phyloP scores from a whole-genome alignment of 2,329 filamentous ascomycete species.

The Neopestalotiopsis sp. region DNA sequence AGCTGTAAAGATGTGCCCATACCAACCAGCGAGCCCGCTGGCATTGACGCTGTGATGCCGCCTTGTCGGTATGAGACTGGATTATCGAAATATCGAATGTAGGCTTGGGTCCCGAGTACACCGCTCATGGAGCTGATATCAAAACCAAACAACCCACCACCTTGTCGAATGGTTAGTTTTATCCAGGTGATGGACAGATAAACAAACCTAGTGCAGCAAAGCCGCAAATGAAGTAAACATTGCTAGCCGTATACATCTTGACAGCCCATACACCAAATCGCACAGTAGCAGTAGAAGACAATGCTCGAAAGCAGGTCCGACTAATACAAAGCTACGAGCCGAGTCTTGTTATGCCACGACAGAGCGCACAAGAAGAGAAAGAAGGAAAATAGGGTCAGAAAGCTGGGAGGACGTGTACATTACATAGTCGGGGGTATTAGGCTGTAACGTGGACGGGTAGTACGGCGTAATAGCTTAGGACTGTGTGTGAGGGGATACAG shows the following conservation, averaged over 20 bases:
- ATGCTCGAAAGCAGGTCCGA: neutral
- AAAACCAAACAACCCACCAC: conserved; percentile 77
- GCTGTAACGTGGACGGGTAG: neutral
- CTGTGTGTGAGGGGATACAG: neutral
- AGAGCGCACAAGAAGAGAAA: neutral
- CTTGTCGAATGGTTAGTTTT: conserved; percentile 39
- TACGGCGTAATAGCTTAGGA: neutral
- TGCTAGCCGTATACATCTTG: conserved; percentile 49
- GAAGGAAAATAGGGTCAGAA: neutral
- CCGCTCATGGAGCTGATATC: conserved; percentile 79
- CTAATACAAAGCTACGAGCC: neutral
- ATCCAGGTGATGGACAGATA: neutral
- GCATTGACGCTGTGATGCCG: conserved; percentile 76
- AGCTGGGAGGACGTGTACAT: neutral
- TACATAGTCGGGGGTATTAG: conserved; percentile 1
- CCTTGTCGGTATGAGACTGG: conserved; percentile 64
- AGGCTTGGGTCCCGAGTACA: conserved; percentile 69
- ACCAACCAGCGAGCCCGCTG: conserved; percentile 71
- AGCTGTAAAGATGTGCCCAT: conserved; percentile 36
- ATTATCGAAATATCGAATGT: conserved; percentile 75
- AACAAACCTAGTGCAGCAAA: conserved; percentile 65
- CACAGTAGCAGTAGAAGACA: neutral
- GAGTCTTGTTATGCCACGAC: neutral
- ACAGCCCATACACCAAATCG: conserved; percentile 3
- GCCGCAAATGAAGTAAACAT: conserved; percentile 64